Base-by-base conservation (phyloP, 2,329 filamentous ascomycete genomes). In the Botrytis tulipae region DNA sequence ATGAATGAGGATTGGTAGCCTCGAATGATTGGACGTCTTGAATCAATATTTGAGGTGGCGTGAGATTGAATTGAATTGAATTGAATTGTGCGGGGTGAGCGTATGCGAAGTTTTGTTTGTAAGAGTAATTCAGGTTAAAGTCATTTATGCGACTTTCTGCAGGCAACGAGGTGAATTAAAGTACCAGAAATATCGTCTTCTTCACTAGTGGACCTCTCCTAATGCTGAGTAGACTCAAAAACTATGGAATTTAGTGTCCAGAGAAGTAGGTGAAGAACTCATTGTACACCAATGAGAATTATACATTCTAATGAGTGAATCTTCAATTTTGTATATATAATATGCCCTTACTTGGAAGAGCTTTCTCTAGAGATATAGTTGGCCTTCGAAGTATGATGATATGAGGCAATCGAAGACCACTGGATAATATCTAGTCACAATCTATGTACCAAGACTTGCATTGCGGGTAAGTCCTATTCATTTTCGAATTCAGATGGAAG, bases 171-270 rank as follows among this genome's bases (percentile, higher is more conserved):
- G 48, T 16, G 25, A n/a, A 54, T 54, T 1, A 25, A 5, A 54
- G 12, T 3, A 54, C 25, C 25, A 12, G 0, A 7, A 54, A 54
- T 16, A n/a, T 16, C 6, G 12, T 2, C 14, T 16, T 51, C 4
- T n/a, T 54, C 10, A n/a, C 10, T 6, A 7, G 12, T 1, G 14
- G 25, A n/a, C 1, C 48, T 51, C 48, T 16, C 0, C 7, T 48
- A 4, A 22, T 22, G 12, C 12, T n/a, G 2, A 1, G 1, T n/a
- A n/a, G 0, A 16, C 25, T 54, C 2, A n/a, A 3, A n/a, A 51
- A n/a, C 4, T 14, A n/a, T n/a, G 4, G 25, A 25, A 25, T n/a
- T 0, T 4, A 14, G 25, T n/a, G 4, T 14, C 6, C 6, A 6
- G 3, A n/a, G 4, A n/a, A 51, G 48, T 14, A 14, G 1, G n/a